Base-by-base conservation (phyloP, 164 flowering plant species). In the Macadamia tetraphylla region DNA sequence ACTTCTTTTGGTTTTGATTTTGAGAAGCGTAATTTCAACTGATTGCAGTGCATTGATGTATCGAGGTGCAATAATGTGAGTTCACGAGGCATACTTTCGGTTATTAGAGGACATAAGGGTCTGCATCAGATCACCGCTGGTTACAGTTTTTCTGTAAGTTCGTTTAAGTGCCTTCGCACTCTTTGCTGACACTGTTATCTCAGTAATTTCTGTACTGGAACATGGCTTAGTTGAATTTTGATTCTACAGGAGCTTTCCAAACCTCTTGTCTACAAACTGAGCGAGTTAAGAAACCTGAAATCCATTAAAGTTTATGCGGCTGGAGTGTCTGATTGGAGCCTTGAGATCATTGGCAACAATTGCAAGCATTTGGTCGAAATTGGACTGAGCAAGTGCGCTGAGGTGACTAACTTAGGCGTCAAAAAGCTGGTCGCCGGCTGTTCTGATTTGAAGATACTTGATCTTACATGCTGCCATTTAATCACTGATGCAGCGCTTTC, bases 321-420 rank as follows among this genome's bases (percentile, higher is more conserved):
- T 69, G 75, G 65, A 62, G 80, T 86, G 63, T 76, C 84, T 14
- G 74, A 78, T 15, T 66, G 75, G 29, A 58, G 30, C 31, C 72
- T 85, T 15, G 46, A 62, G 23, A 73, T 58, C 59, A 73, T 90
- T 29, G 74, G 83, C 67, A 31, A 35, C 31, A 77, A 71, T 55
- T 85, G 87, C 83, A 78, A 70, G 67, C 73, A 52, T 51, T 65
- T 90, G 70, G 71, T 64, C 15, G 91, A 86, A 71, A 73, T 86
- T 63, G 87, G 91, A 30, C 72, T 89, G 55, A 80, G 90, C 74
- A 89, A 86, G 74, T 89, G 90, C 69, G 59, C 61, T 29, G 92
- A 89, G 49, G 86, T 88, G 74, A 82, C 85, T 10, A 85, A 86
- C 58, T 66, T n/a, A 8, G 91, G 87, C 69, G 79, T 90, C 14